Conservation (phyloP, 805 yeast genomes). For the Zygoascus biomembranicola region DNA sequence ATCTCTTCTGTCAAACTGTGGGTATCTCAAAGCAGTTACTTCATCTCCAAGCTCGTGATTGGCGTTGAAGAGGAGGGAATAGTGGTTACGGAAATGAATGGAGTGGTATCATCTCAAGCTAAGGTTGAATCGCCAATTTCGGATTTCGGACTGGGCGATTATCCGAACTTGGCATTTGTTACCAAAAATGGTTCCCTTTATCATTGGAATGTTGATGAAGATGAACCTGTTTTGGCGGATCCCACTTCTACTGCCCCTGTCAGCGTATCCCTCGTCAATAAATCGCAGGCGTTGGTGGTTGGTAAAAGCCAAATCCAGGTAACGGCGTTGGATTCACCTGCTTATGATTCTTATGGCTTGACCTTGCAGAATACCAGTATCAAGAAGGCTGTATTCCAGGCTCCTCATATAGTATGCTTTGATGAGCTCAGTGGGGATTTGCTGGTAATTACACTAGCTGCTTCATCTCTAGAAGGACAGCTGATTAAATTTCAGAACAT, state of each 20-base stretch:
- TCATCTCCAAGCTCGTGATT: neutral
- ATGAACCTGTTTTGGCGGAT: neutral
- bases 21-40: neutral
- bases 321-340: neutral
- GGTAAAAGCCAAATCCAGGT: neutral
- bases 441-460: neutral
- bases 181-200: neutral
- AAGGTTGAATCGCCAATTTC: neutral
- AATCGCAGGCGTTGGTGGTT: neutral
- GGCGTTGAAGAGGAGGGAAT: neutral
- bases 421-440: neutral
- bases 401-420: neutral
- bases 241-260: neutral
- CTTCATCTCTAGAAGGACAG: neutral
- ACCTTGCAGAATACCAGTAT: neutral
- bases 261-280: neutral
- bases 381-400: neutral
- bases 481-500: neutral
- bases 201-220: neutral
- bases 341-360: neutral
- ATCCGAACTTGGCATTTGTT: neutral
- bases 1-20: neutral
- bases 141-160: neutral
- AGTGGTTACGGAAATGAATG: neutral
- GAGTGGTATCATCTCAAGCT: neutral